These are phyloP conservation scores for Paxillus ammoniavirescens DNA, from an alignment of 768 basidiomycete genomes.

Conservation along the genomic window DNA sequence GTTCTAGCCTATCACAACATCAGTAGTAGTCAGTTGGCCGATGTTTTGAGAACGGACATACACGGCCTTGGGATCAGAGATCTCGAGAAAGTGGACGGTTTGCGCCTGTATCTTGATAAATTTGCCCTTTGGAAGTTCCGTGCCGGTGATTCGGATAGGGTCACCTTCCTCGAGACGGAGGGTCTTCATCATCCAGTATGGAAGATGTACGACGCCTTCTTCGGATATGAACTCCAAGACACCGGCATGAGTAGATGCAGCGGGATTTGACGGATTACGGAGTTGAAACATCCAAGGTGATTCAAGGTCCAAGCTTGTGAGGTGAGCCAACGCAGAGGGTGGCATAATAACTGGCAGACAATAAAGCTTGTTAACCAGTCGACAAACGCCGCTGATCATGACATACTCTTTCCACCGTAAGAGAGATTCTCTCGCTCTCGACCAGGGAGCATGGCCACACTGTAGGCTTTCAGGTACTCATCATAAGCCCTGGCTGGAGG, in stretches of 20 bases:
- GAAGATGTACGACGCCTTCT: constrained; percentile 92
- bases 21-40: neutral
- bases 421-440: constrained; percentile 86
- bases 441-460: constrained; percentile 90
- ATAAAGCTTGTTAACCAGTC: constrained; percentile 7
- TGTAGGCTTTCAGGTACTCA: constrained; percentile 93
- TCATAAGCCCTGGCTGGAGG: constrained; percentile 75
- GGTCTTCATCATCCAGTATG: constrained; percentile 99
- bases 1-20: constrained; percentile 69
- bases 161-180: constrained; percentile 92
- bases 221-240: constrained; percentile 99
- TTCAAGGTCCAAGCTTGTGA: constrained; percentile 85
- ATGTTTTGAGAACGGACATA: constrained; percentile 41
- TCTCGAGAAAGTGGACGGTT: constrained; percentile 90
- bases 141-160: constrained; percentile 88
- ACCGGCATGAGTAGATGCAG: constrained; percentile 90
- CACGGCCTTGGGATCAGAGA: constrained; percentile 98
- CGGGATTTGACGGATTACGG: constrained; percentile 82
- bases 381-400: constrained; percentile 25
- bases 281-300: constrained; percentile 96
- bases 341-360: constrained; percentile 86
- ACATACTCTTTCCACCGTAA: constrained; percentile 95
- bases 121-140: constrained; percentile 88
- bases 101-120: constrained; percentile 97
- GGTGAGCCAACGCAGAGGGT: constrained; percentile 85